These are phyloP conservation scores for Quercus agrifolia DNA, from an alignment of 306 rosid genomes.

Conservation along the genomic window DNA sequence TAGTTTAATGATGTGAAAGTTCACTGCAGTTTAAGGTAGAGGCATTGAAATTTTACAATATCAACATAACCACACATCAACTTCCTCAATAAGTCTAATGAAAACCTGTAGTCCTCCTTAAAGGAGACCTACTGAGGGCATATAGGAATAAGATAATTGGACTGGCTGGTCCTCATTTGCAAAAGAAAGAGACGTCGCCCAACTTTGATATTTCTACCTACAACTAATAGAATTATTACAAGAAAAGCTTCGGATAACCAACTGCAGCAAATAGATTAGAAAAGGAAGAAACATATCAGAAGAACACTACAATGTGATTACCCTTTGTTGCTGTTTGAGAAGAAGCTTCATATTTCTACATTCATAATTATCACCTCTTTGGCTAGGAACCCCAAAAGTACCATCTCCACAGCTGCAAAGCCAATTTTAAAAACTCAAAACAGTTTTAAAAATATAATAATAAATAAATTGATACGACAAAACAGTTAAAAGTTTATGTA, in stretches of 20 bases:
- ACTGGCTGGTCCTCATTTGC: not conserved
- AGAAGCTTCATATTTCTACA: slow-evolving; percentile 99
- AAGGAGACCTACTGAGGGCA: not conserved
- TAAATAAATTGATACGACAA: too few relatives aligned
- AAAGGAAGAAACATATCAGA: slow-evolving; percentile 14
- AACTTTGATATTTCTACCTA: not conserved
- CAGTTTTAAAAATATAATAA: not conserved
- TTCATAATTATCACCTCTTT: slow-evolving; percentile 99
- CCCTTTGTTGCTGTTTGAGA: slow-evolving; percentile 98
- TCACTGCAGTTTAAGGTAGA: not conserved
- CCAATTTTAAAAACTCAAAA: slow-evolving; percentile 14
- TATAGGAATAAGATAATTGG: not conserved
- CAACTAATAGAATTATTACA: not conserved
- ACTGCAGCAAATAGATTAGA: not conserved
- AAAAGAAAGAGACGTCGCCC: not conserved
- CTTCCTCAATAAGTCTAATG: not conserved
- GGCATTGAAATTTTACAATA: not conserved
- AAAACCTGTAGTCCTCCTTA: not conserved
- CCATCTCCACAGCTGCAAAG: slow-evolving; percentile 96
- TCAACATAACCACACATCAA: not conserved
- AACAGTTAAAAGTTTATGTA: too few relatives aligned
- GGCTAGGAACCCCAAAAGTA: slow-evolving; percentile 87
- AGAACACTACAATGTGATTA: slow-evolving; percentile 35
- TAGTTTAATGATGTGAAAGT: not conserved
- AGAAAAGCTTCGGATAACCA: not conserved